These are phyloP conservation scores for Silene coronaria DNA, from an alignment of 179 eudicot genomes.

Conservation along the genomic window DNA sequence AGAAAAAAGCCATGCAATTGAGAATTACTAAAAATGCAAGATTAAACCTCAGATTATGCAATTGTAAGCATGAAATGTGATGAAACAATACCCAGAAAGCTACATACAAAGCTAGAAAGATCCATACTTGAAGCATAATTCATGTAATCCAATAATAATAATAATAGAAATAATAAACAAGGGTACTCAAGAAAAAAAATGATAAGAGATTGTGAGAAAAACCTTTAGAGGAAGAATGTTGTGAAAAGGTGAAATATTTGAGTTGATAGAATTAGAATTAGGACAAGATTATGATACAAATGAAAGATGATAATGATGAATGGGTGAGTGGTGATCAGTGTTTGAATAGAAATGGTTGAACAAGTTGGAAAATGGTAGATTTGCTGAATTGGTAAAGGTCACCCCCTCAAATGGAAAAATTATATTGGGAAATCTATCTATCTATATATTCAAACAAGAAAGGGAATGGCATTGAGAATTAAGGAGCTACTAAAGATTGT, in stretches of 20 bases:
- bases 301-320: not conserved
- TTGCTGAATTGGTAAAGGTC: too few relatives aligned
- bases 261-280: too few relatives aligned
- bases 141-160: not conserved
- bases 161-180: too few relatives aligned
- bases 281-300: too few relatives aligned
- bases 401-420: too few relatives aligned
- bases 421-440: too few relatives aligned
- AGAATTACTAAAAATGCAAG: not conserved
- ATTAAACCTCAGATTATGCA: constrained; percentile 20
- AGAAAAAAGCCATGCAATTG: not conserved
- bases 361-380: not conserved
- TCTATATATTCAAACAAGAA: too few relatives aligned
- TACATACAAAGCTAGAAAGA: not conserved
- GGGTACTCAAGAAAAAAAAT: too few relatives aligned
- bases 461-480: too few relatives aligned
- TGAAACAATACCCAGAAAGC: constrained; percentile 6
- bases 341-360: not conserved
- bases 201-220: not conserved
- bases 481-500: too few relatives aligned
- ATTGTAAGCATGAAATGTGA: not conserved
- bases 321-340: not conserved
- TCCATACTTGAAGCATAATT: not conserved
- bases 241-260: not conserved
- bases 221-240: not conserved